Conservation (phyloP, 495 filamentous ascomycete species). For the Annulohypoxylon stygium region DNA sequence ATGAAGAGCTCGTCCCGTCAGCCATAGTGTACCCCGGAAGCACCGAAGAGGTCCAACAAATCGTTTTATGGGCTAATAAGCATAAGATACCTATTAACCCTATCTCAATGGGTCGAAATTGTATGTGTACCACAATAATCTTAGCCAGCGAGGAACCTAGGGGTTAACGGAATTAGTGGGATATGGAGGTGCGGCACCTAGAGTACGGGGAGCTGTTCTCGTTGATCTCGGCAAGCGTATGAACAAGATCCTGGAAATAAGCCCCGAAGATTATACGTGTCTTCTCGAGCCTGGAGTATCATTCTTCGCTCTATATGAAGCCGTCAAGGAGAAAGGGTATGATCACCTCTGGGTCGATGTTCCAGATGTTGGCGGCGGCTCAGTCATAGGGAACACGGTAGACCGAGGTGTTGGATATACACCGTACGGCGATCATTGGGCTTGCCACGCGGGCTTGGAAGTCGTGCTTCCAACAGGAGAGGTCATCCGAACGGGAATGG, state of each 20-base stretch:
- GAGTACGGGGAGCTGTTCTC: conserved; percentile 65
- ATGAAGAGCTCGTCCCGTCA: conserved; percentile 65
- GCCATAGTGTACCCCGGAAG: conserved; percentile 64
- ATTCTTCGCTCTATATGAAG: conserved; percentile 63
- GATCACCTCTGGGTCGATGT: conserved; percentile 51
- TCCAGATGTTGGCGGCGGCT: conserved; percentile 65
- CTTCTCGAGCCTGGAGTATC: conserved; percentile 67
- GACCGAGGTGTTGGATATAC: conserved; percentile 70
- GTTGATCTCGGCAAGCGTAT: conserved; percentile 66
- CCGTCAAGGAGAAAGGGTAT: conserved; percentile 52
- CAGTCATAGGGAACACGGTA: conserved; percentile 64
- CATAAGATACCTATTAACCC: conserved; percentile 65
- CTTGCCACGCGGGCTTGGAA: conserved; percentile 64
- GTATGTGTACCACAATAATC: conserved; percentile 16
- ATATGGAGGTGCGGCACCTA: conserved; percentile 69
- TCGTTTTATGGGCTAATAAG: conserved; percentile 63
- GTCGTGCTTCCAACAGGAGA: conserved; percentile 67
- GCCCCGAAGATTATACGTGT: conserved; percentile 62
- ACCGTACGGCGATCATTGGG: conserved; percentile 51
- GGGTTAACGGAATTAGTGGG: conserved; percentile 48
- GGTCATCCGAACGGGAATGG: conserved; percentile 68
- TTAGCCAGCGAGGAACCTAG: neutral
- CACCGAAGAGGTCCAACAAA: conserved; percentile 60
- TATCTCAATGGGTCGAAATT: conserved; percentile 66
- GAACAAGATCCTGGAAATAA: conserved; percentile 66